These are phyloP conservation scores for Chlamydomonas reinhardtii DNA, from an alignment of 163 green algal genomes.

Conservation along the genomic window DNA sequence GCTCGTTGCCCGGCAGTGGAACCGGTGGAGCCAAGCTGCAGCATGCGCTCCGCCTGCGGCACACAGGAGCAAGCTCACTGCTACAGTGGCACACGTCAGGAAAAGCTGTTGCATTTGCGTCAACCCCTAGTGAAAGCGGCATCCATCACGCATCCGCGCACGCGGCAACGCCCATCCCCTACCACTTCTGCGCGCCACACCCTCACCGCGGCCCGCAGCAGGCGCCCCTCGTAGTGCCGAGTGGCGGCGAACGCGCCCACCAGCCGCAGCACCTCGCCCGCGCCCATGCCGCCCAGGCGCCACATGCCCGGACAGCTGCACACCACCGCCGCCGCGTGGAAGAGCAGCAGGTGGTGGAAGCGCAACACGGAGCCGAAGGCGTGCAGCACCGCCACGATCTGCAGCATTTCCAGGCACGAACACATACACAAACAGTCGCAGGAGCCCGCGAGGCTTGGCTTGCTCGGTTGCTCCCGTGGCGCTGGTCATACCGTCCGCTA, in stretches of 20 bases:
- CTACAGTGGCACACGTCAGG: too few species aligned
- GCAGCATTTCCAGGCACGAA: not conserved
- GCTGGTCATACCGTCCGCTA: too few species aligned
- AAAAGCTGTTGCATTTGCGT: too few species aligned
- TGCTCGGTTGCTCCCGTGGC: too few species aligned
- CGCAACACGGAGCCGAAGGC: constrained; percentile 12
- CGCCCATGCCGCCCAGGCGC: not conserved
- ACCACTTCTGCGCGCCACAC: too few species aligned
- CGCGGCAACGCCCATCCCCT: too few species aligned
- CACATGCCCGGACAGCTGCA: not conserved
- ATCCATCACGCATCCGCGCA: too few species aligned
- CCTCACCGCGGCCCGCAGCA: constrained; percentile 27
- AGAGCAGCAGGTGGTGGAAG: constrained; percentile 36
- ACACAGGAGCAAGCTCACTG: too few species aligned
- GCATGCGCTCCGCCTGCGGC: constrained; percentile 12
- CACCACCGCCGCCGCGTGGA: constrained; percentile 20
- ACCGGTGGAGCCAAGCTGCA: not conserved
- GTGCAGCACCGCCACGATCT: constrained; percentile 30
- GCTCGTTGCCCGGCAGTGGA: constrained; percentile 37
- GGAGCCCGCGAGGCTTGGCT: too few species aligned
- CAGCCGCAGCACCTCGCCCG: constrained; percentile 25
- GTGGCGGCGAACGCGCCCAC: not conserved
- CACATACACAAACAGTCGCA: too few species aligned
- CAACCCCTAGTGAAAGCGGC: too few species aligned
- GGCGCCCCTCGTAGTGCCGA: constrained; percentile 28